Base-by-base conservation (phyloP, 176 grass and related monocot species). In the Eragrostis curvula region DNA sequence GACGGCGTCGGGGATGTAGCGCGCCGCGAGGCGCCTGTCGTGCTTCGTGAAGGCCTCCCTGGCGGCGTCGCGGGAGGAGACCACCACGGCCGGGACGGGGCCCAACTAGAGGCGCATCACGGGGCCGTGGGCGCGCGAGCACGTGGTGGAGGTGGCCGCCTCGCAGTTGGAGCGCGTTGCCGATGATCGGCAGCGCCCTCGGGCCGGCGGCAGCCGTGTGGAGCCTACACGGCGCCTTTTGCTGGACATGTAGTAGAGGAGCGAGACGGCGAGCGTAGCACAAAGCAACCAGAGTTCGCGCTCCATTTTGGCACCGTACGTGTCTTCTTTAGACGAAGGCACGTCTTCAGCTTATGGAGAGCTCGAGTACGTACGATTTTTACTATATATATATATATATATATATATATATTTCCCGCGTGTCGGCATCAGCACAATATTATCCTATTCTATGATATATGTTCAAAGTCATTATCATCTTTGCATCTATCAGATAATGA, bases 51-150 rank as follows among this genome's bases (percentile, higher is more conserved):
- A 66, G 43, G 83, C 81, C 43, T 79, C 78, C 24, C 47, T 6
- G 0, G 86, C 86, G n/a, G 70, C 72, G 23, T 81, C 77, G 6
- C 28, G 66, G 4, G 85, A 88, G 16, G 86, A 88, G 65, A 92
- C 6, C 59, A 79, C 46, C 48, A 92, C 61, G 44, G 78, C 51
- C 3, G 36, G 67, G 58, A n/a, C 64, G 15, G 68, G 73, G 7
- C 90, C 90, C 0, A 88, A 57, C 61, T 49, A 60, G 32, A 91
- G 59, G 30, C 50, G 68, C 70, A 88, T 87, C n/a, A 91, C 40
- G 4, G 81, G 76, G 43, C 85, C 81, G 44, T 91, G 46, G 45
- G 46, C 3, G 29, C 64, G 52, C 0, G 89, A 91, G 81, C 9
- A 65, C 77, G 51, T 64, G 39, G 71, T 91, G 89, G 41, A 86